Evolutionary conservation across 2,329 filamentous ascomycete species (phyloP), one percentile per base, ranked within the genome.

Genomic region (Cryphonectria naterciae): DNA sequence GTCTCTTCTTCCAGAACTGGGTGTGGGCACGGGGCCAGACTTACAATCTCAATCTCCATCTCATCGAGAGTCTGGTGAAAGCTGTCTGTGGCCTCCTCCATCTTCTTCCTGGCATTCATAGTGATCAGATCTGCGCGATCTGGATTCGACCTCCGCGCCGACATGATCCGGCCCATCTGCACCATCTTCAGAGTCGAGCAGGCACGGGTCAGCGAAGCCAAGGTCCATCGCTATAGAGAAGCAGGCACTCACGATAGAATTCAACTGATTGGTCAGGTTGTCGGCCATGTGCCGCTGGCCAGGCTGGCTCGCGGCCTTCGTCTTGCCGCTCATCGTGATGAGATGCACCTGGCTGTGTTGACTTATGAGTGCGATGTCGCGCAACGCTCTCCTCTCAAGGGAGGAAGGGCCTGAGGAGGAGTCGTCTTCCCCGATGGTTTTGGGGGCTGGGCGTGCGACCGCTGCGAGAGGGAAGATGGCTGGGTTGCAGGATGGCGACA

Each of bases 51-150:
- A 11, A 70, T 67, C 58, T 73, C 72, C 65, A 73, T 65, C 17
- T 73, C 70, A 43, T 73, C 72, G n/a, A 73, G 72, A 15, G 70
- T 68, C n/a, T 66, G 68, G 49, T 73, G 70, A 22, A 73, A 73
- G 39, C 62, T 69, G 19, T 73, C 68, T n/a, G 64, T 67, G 10
- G 70, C 67, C 19, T 69, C 72, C 37, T 41, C 43, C 68, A 73
- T 72, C 68, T 72, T 73, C 65, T 65, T 72, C 58, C 67, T 69
- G 17, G 72, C 67, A 5, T 68, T 68, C 22, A 68, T 46, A 19
- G 68, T 52, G 11, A 72, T 70, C 49, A 72, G 43, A 7, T 72
- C 65, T 37, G 67, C 25, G 32, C 70, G 68, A n/a, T 70, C 72
- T 15, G 68, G 65, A 32, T 68, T 43, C 15, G 64, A 41, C 10